Evolutionary conservation across 352 stramenopile species (phyloP), one percentile per base, ranked within the genome.

Genomic region (Phytophthora podocarpi): DNA sequence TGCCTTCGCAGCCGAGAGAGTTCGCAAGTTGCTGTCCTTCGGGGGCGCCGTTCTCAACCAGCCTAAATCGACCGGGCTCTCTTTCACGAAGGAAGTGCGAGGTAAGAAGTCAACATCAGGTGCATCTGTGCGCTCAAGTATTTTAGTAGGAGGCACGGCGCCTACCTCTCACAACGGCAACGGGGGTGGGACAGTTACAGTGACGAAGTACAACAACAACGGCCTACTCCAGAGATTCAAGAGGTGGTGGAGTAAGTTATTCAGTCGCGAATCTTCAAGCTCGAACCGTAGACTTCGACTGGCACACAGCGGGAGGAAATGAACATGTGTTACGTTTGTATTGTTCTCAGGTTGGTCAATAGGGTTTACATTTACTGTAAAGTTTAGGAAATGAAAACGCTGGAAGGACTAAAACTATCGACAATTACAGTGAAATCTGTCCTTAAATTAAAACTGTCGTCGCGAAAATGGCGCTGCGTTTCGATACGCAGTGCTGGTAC

Each of bases 181-280:
- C 16, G 45, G 46, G 37, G 55, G 54, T 11, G 54, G 20, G 4
- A 58, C 55, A 24, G 46, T 64, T n/a, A 64, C 55, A 0, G 55
- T 64, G 34, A 58, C 45, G n/a, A 45, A 58, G 11, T 64, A 41
- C 45, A 27, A 57, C 35, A 64, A 64, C 45, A 64, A 64, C 10
- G 46, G 55, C 34, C 55, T 64, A 5, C 13, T 64, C 11, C 45
- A 58, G 55, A 41, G 36, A 30, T 30, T 64, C 37, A 20, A 50
- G 23, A 42, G 39, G 31, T 64, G 55, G 55, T 58, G 41, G 27
- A 64, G 37, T 28, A 49, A 30, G 10, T 15, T 51, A 11, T 36
- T 42, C 46, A n/a, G n/a, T n/a, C n/a, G n/a, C n/a, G n/a, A n/a
- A n/a, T 54, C 46, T 30, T 52, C 32, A 31, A 28, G 30, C 1